Conservation (phyloP, 176 grass and related monocot genomes). For the Aechmea fasciata region DNA sequence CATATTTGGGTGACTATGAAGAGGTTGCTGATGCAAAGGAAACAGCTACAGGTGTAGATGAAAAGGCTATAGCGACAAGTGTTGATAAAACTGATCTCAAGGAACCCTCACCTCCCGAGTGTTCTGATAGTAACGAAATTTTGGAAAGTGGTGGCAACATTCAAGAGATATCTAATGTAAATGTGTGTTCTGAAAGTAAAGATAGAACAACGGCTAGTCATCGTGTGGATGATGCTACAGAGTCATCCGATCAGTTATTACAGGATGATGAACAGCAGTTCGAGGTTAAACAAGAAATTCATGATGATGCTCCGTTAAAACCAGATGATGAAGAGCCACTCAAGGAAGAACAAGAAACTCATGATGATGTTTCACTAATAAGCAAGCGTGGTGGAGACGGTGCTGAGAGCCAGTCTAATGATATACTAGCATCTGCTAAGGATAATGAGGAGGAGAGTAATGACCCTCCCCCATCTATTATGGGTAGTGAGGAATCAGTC, state of each 20-base stretch:
- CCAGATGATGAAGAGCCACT: slow-evolving; percentile 9
- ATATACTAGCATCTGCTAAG: background rate
- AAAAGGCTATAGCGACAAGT: background rate
- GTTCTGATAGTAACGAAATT: slow-evolving; percentile 17
- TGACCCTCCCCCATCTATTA: slow-evolving; percentile 15
- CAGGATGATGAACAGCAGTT: slow-evolving; percentile 11
- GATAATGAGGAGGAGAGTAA: slow-evolving; percentile 19
- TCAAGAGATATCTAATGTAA: slow-evolving; percentile 10
- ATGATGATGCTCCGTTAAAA: slow-evolving; percentile 5
- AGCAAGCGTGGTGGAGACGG: slow-evolving; percentile 1
- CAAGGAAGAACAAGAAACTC: slow-evolving; percentile 17
- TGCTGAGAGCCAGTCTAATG: slow-evolving; percentile 19
- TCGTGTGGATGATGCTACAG: slow-evolving; percentile 20
- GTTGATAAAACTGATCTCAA: slow-evolving; percentile 15
- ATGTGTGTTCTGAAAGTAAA: slow-evolving; percentile 16
- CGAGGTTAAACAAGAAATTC: slow-evolving; percentile 12
- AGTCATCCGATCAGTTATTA: slow-evolving; percentile 15
- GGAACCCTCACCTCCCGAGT: slow-evolving; percentile 19
- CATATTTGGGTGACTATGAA: slow-evolving; percentile 16
- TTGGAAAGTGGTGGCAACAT: slow-evolving; percentile 6
- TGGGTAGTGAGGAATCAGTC: background rate
- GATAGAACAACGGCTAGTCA: slow-evolving; percentile 13
- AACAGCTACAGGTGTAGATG: slow-evolving; percentile 4
- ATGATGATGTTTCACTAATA: slow-evolving; percentile 7
- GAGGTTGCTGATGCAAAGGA: slow-evolving; percentile 14